Evolutionary conservation across 805 yeast genomes (phyloP).

Genomic region (Saturnispora quitensis): DNA sequence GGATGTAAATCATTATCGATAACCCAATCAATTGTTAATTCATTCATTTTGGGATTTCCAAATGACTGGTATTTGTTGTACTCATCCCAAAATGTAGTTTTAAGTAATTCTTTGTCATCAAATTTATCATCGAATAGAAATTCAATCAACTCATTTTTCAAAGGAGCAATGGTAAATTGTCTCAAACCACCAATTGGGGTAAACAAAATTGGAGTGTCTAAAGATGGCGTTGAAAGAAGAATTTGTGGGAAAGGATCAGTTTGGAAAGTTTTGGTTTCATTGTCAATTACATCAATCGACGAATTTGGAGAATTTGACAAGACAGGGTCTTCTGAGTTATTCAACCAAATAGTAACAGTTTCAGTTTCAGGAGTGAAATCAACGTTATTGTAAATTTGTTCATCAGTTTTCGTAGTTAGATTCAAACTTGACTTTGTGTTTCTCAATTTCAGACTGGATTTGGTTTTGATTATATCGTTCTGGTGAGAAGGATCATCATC

Average conservation of each 20-base stretch:
- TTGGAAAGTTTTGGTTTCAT: slow-evolving; percentile 4
- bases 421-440: slow-evolving; percentile 15
- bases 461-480: neutral
- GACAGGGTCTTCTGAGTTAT: slow-evolving; percentile 20
- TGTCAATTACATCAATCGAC: neutral
- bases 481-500: slow-evolving; percentile 14
- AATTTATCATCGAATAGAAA: slow-evolving; percentile 13
- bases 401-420: slow-evolving; percentile 3
- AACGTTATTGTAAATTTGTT: neutral
- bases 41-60: slow-evolving; percentile 27
- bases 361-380: slow-evolving; percentile 25
- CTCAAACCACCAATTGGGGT: slow-evolving; percentile 36
- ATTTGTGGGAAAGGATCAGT: slow-evolving; percentile 15
- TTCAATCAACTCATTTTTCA: slow-evolving; percentile 17
- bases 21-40: slow-evolving; percentile 26
- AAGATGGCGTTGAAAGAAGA: slow-evolving; percentile 11
- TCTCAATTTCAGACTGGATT: slow-evolving; percentile 10
- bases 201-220: slow-evolving; percentile 23
- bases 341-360: slow-evolving; percentile 24
- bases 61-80: slow-evolving; percentile 18
- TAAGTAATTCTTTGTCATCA: slow-evolving; percentile 7
- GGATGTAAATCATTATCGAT: slow-evolving; percentile 24
- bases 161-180: slow-evolving; percentile 28
- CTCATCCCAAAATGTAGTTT: slow-evolving; percentile 11
- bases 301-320: slow-evolving; percentile 12